Evolutionary conservation across 192 early-diverging fungal genomes (phyloP).

Genomic region (Coemansia sp.): DNA sequence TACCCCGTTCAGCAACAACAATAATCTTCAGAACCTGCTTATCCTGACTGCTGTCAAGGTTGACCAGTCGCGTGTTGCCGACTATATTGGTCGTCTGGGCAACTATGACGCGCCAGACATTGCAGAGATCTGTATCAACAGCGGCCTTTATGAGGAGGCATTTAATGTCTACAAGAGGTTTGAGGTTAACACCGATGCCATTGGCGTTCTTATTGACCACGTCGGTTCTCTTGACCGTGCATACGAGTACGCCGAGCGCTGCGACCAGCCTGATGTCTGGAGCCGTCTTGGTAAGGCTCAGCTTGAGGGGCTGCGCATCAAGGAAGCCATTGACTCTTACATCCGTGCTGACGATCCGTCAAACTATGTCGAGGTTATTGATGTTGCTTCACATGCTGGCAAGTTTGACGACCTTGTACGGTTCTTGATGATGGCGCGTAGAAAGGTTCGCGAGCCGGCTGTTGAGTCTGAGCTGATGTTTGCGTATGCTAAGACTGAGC

Average conservation of each 20-base stretch:
- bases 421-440: conserved; percentile 95
- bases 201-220: conserved; percentile 90
- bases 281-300: conserved; percentile 94
- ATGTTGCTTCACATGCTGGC: conserved; percentile 71
- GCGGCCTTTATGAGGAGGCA: conserved; percentile 91
- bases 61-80: conserved; percentile 90
- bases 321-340: conserved; percentile 97
- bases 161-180: conserved; percentile 96
- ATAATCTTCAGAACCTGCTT: conserved; percentile 95
- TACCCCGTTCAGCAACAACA: conserved; percentile 91
- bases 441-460: conserved; percentile 90
- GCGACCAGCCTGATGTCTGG: conserved; percentile 92
- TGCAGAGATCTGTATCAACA: conserved; percentile 90
- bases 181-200: conserved; percentile 82
- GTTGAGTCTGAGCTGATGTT: conserved; percentile 95
- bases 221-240: conserved; percentile 93
- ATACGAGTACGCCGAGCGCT: conserved; percentile 91
- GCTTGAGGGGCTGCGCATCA: conserved; percentile 82
- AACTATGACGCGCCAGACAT: conserved; percentile 98
- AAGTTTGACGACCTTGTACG: conserved; percentile 94
- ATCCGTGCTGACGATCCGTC: conserved; percentile 90
- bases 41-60: conserved; percentile 97
- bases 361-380: conserved; percentile 88
- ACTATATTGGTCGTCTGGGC: conserved; percentile 90
- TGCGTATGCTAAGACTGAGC: conserved; percentile 93